phyloP scores from a whole-genome alignment of 345 rosid genomes.

The Salix dunnii region DNA sequence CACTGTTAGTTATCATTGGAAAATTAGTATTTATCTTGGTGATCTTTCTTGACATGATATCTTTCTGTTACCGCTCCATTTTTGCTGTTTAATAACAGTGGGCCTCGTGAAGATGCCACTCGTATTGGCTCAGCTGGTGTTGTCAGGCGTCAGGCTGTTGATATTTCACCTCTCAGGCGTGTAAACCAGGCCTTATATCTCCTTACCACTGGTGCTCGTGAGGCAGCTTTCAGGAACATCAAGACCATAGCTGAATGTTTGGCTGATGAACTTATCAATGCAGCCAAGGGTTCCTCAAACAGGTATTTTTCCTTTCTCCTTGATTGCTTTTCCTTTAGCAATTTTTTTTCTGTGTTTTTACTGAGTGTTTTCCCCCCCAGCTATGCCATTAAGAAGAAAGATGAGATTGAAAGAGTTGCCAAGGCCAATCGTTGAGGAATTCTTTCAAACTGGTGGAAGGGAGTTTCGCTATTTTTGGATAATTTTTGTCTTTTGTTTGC shows the following conservation, averaged over 20 bases:
- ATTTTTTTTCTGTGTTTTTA: background rate
- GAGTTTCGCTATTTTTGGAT: background rate
- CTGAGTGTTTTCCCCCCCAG: slow-evolving; percentile 13
- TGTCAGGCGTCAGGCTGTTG: slow-evolving; percentile 96
- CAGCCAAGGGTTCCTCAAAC: slow-evolving; percentile 97
- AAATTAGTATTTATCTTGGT: background rate
- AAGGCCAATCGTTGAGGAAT: slow-evolving; percentile 83
- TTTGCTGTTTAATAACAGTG: slow-evolving; percentile 37
- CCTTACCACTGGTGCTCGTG: slow-evolving; percentile 91
- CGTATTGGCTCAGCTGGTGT: slow-evolving; percentile 98
- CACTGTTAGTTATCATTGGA: background rate
- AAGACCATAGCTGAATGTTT: slow-evolving; percentile 92
- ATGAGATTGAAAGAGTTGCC: slow-evolving; percentile 96
- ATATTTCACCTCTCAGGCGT: slow-evolving; percentile 89
- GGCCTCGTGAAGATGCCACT: slow-evolving; percentile 96
- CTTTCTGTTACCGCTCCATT: background rate
- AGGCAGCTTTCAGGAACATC: slow-evolving; percentile 85
- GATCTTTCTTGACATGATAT: no score
- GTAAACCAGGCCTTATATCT: slow-evolving; percentile 88
- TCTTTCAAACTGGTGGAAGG: background rate
- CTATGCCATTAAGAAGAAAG: slow-evolving; percentile 97
- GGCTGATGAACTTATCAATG: slow-evolving; percentile 97
- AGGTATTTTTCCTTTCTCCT: slow-evolving; percentile 38
- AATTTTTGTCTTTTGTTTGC: background rate
- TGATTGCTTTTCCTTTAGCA: background rate